A percentile compares a stretch with the other conserved stretches of the same genome.
Evolutionary conservation across 768 basidiomycete genomes (phyloP).

Genomic region (Termitomyces sp.): DNA sequence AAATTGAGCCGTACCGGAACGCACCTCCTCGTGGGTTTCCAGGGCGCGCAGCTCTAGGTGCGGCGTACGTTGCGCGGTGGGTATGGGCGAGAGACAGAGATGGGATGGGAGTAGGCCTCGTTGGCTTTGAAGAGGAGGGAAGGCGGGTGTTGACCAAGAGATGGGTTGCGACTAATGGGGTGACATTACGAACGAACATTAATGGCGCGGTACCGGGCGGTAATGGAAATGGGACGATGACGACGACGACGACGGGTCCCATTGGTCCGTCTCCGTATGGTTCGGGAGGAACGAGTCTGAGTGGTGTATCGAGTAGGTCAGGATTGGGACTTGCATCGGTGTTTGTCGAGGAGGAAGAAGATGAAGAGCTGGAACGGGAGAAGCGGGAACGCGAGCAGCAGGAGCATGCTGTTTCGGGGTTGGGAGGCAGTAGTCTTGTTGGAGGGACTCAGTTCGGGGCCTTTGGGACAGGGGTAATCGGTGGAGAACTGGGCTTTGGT

Average conservation of each 20-base stretch:
- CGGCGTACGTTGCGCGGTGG: constrained; percentile 82
- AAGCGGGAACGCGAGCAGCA: constrained; percentile 20
- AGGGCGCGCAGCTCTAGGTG: constrained; percentile 66
- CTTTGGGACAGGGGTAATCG: constrained; percentile 35
- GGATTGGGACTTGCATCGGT: constrained; percentile 49
- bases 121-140: constrained; percentile 80
- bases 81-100: constrained; percentile 68
- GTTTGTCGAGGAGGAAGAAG: constrained; percentile 75
- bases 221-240: constrained; percentile 4
- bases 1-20: constrained; percentile 67
- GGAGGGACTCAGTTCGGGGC: constrained; percentile 22
- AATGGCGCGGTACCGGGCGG: constrained; percentile 32
- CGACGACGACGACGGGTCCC: background rate
- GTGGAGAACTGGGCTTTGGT: constrained; percentile 29
- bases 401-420: constrained; percentile 22
- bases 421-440: constrained; percentile 24
- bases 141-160: constrained; percentile 66
- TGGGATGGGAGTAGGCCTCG: constrained; percentile 40
- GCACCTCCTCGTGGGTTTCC: constrained; percentile 70
- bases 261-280: constrained; percentile 41
- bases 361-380: constrained; percentile 63
- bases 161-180: constrained; percentile 67
- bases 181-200: constrained; percentile 57
- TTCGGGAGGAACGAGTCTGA: constrained; percentile 31
- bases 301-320: constrained; percentile 19